Evolutionary conservation across 2,329 filamentous ascomycete genomes (phyloP).

Genomic region (Cladosporium sp.): DNA sequence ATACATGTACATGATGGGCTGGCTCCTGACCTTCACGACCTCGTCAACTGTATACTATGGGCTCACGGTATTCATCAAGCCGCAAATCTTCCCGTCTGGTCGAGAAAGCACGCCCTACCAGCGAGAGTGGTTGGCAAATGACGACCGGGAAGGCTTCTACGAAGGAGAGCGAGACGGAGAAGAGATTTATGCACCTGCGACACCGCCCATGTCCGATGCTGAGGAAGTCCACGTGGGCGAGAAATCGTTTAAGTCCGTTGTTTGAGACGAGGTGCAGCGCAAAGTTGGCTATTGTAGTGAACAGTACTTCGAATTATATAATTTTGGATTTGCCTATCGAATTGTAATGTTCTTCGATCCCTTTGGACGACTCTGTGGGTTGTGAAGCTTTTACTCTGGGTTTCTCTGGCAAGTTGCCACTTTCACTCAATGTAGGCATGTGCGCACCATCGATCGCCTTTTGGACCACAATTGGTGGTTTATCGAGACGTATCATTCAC

Average conservation of each 20-base stretch:
- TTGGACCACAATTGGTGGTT: background rate
- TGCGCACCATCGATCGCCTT: background rate
- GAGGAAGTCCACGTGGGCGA: constrained; percentile 11
- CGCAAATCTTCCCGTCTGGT: constrained; percentile 15
- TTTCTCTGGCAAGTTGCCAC: background rate
- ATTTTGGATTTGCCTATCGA: background rate
- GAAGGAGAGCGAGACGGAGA: constrained; percentile 13
- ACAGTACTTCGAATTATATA: background rate
- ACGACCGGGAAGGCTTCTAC: constrained; percentile 19
- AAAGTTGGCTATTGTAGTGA: background rate
- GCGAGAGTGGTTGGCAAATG: constrained; percentile 20
- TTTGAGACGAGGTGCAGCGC: background rate
- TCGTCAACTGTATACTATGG: constrained; percentile 17
- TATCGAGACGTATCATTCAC: background rate
- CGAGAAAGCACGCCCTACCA: constrained; percentile 14
- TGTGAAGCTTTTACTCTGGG: background rate
- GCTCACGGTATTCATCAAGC: constrained; percentile 9
- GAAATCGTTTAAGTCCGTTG: constrained; percentile 4
- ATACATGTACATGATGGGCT: constrained; percentile 18
- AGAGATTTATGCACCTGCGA: constrained; percentile 18
- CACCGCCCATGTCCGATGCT: constrained; percentile 14
- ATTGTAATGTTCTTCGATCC: background rate
- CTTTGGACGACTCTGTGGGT: background rate
- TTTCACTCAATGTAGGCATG: no score
- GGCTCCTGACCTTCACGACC: constrained; percentile 17